phyloP scores from a whole-genome alignment of 2,329 filamentous ascomycete species.

The Arthrobotrys entomopaga region DNA sequence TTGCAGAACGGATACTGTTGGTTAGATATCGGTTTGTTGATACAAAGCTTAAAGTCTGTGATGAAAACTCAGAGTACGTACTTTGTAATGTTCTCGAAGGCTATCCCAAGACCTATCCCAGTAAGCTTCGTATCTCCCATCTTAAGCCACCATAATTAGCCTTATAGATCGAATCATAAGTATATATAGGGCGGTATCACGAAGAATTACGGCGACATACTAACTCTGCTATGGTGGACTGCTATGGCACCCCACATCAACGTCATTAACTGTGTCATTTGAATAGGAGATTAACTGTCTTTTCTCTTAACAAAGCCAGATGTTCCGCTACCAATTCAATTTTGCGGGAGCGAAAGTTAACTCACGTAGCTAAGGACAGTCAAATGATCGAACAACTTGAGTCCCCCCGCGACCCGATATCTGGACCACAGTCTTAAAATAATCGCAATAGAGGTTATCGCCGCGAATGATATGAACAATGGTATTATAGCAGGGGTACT shows the following conservation, averaged over 20 bases:
- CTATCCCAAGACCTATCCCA: conserved; percentile 28
- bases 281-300: neutral
- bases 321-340: neutral
- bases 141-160: conserved; percentile 1
- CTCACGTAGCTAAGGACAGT: conserved; percentile 28
- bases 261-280: conserved; percentile 15
- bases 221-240: conserved; percentile 17
- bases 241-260: conserved; percentile 18
- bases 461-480: conserved; percentile 15
- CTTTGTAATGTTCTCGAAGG: conserved; percentile 8
- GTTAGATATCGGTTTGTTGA: neutral
- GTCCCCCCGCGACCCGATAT: conserved; percentile 26
- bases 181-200: neutral
- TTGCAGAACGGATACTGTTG: neutral
- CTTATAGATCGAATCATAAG: neutral
- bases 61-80: neutral
- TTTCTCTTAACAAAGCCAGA: neutral
- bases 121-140: conserved; percentile 4
- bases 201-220: conserved; percentile 2
- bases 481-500: conserved; percentile 10
- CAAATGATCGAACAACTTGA: conserved; percentile 25
- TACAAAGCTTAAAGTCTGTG: neutral
- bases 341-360: neutral
- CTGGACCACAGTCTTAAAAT: conserved; percentile 27
- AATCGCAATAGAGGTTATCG: conserved; percentile 20